Evolutionary conservation across 768 basidiomycete species (phyloP), one percentile per base, ranked within the genome.

Genomic region (Mycena amicta): DNA sequence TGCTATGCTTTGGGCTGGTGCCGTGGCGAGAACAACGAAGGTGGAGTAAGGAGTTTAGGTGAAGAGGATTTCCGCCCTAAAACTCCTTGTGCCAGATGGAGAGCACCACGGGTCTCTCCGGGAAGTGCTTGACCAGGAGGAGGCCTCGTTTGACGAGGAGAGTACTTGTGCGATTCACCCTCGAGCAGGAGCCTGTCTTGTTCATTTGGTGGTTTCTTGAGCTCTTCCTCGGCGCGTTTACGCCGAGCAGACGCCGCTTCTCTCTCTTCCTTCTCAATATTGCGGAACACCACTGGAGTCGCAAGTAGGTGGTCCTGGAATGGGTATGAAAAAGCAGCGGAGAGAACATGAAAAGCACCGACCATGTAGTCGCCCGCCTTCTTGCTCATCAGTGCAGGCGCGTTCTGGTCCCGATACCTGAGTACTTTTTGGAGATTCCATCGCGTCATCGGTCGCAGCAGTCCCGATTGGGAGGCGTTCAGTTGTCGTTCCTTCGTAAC

Each of bases 401-500:
- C 85, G 56, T 75, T 74, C 27, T 67, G 62, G 18, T 77, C 73
- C 52, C 87, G 78, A 69, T 81, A 93, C 52, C 76, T 84, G 22
- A 93, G 73, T 3, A 87, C 78, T 71, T 92, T 92, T 64, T 87
- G 83, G 37, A 93, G 72, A 70, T 91, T 92, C 80, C 84, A 86
- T 56, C 88, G 78, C 23, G 92, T 93, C 69, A 79, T 79, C 40
- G 83, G 76, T 40, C 92, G 79, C 53, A 93, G 64, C 43, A 80
- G 64, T 4, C 73, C 71, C 47, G 72, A 68, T 30, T 79, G 73
- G 39, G 70, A 65, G 27, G 71, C 68, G 5, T 68, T 68, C 50
- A 83, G 68, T 20, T 61, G 68, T 52, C 75, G 72, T 69, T 89
- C 89, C 39, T 73, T 63, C 50, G 78, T 74, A 27, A 92, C 67